Evolutionary conservation across 2,329 filamentous ascomycete genomes (phyloP).

Genomic region (Trichothecium sympodiale): DNA sequence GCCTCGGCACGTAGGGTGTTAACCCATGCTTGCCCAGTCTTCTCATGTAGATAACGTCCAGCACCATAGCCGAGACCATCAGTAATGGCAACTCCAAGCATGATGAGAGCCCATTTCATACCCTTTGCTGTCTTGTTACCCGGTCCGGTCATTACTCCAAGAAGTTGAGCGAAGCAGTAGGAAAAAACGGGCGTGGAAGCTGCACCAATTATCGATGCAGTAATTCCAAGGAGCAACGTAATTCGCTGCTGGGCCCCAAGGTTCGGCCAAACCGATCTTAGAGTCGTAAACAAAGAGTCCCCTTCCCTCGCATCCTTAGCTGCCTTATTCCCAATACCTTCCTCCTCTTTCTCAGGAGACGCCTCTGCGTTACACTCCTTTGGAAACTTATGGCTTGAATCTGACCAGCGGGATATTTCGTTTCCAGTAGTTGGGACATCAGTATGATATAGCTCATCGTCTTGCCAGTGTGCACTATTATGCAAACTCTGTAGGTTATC

Average conservation of each 20-base stretch:
- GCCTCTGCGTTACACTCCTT: too few relatives aligned
- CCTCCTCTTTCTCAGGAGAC: too few relatives aligned
- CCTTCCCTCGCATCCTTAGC: conserved; percentile 3
- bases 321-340: conserved; percentile 14
- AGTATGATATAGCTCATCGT: too few relatives aligned
- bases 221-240: conserved; percentile 48
- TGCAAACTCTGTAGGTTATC: too few relatives aligned
- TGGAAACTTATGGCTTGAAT: too few relatives aligned
- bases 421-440: too few relatives aligned
- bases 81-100: conserved; percentile 55
- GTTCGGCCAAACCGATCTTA: conserved; percentile 56
- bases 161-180: conserved; percentile 61
- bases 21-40: conserved; percentile 65
- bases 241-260: conserved; percentile 40
- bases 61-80: conserved; percentile 57
- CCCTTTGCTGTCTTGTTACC: conserved; percentile 36
- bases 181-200: conserved; percentile 64
- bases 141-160: conserved; percentile 55
- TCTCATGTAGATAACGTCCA: conserved; percentile 62
- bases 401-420: too few relatives aligned
- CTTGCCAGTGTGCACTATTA: too few relatives aligned
- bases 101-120: conserved; percentile 55
- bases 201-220: conserved; percentile 52
- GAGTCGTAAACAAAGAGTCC: conserved; percentile 13
- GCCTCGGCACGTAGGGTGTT: conserved; percentile 58